Evolutionary conservation across 164 flowering plant genomes (phyloP), one percentile per base, ranked within the genome.

Genomic region (Berberis thunbergii): DNA sequence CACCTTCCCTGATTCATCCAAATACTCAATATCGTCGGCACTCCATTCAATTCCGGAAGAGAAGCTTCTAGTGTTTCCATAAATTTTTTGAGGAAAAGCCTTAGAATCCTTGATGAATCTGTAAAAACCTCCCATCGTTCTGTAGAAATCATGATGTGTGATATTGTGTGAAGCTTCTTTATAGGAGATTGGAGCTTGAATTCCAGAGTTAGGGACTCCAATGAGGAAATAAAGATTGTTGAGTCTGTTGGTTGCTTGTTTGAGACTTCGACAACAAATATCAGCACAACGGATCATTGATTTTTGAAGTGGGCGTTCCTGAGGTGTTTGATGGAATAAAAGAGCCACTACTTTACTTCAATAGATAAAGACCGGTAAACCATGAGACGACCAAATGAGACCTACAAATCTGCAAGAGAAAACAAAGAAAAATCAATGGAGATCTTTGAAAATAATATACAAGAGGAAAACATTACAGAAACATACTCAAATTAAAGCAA

Each of bases 11-110:
- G 89, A 75, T 66, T 94, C 95, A 76, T 94, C 98, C 45, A 94
- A 72, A 68, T 94, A 94, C 68, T 80, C 87, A 7, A 94, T 75
- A 3, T 94, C 96, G 59, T 84, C 96, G 45, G 94, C 86, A 91
- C 42, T 13, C 41, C 46, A 67, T 52, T 44, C 52, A 3, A 11
- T 73, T 48, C 69, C 86, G 50, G 85, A 64, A 70, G 84, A 84
- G 66, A 75, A 88, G 52, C 43, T 67, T 63, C 88, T 77, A 1
- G 67, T 40, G 43, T 63, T 67, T 68, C n/a, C 43, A 63, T 13
- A 61, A 40, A 57, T 62, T 70, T 61, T 43, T 0, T 7, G 2
- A 11, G 41, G 45, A 45, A 60, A 9, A 44, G 48, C 7, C 41
- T 38, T 2, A 0, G 44, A 6, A 54, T 11, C 41, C 39, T 10